These are phyloP conservation scores for Pythium scleroteichum DNA, from an alignment of 352 stramenopile species.

Conservation along the genomic window DNA sequence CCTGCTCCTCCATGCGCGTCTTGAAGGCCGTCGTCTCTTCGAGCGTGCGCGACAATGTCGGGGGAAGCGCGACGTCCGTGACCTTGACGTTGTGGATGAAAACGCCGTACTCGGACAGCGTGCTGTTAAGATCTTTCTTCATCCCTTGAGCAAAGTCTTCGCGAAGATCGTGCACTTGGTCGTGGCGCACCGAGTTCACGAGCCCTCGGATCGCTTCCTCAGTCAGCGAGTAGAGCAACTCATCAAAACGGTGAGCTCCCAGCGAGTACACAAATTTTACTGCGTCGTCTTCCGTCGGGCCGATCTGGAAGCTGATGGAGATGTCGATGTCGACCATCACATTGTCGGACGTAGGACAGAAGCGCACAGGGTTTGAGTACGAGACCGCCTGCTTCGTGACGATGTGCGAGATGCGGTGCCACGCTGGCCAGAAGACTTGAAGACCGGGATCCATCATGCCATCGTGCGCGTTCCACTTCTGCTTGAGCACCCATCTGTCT, in stretches of 20 bases:
- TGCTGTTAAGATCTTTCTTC: constrained; percentile 82
- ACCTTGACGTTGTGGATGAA: constrained; percentile 90
- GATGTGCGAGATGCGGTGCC: constrained; percentile 85
- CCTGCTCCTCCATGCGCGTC: constrained; percentile 86
- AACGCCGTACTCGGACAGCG: constrained; percentile 68
- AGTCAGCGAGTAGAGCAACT: constrained; percentile 74
- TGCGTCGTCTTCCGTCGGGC: constrained; percentile 69
- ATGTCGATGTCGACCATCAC: constrained; percentile 90
- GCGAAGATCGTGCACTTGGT: constrained; percentile 79
- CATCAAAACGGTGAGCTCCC: constrained; percentile 79
- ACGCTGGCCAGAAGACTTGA: constrained; percentile 75
- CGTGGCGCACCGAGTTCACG: constrained; percentile 79
- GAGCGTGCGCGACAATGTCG: constrained; percentile 62
- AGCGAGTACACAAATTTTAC: constrained; percentile 86
- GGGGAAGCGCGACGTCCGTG: constrained; percentile 76
- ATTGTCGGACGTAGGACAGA: constrained; percentile 82
- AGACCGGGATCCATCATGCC: constrained; percentile 80
- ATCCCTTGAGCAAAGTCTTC: constrained; percentile 84
- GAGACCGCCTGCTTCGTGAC: constrained; percentile 85
- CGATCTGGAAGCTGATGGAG: constrained; percentile 88
- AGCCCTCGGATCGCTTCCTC: constrained; percentile 80
- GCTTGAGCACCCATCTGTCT: constrained; percentile 79
- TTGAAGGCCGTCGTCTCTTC: constrained; percentile 88
- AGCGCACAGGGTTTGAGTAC: constrained; percentile 74
- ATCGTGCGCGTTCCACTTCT: constrained; percentile 81